Evolutionary conservation across 805 yeast species (phyloP), one percentile per base, ranked within the genome.

Genomic region (Schwanniomyces sp.): DNA sequence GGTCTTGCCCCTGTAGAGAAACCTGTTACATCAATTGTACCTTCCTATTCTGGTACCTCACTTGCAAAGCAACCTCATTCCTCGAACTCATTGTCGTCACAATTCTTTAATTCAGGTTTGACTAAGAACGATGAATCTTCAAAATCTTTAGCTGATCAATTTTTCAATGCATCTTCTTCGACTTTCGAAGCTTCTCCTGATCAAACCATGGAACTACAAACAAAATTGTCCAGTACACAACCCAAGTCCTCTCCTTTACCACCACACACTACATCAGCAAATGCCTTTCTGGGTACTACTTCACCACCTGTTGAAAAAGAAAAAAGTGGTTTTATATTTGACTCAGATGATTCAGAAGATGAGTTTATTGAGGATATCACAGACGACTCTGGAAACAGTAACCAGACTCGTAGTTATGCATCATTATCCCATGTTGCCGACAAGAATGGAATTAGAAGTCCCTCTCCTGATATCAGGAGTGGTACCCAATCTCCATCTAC

Each of bases 361-460:
- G 76, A 60, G 52, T 59, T 47, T 45, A 51, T 52, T 14, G 66
- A 58, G 34, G 59, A 62, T 44, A 49, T 27, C n/a, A 14, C 21
- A 7, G 16, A 44, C 6, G 27, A 36, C 4, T 36, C 49, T 25
- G 41, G 16, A 40, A 16, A 45, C 45, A 37, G 27, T 48, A 32
- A 34, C 47, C 25, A 44, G 43, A 34, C 40, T 24, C 52, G 61
- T 18, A 75, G 78, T 45, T 76, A 70, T 51, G 73, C 78, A 18
- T 70, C 80, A 1, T 58, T 78, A 40, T 73, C 78, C 45, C 80
- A 76, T 51, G 81, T 80, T 21, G 84, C 84, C 2, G 82, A 76
- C 27, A 63, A 62, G 42, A 71, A 62, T 49, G 75, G 76, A 5
- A 66, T 69, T 38, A 49, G 58, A 18, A 59, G 61, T 40, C 62